Evolutionary conservation across 2,329 filamentous ascomycete genomes (phyloP).

Genomic region (Pseudogymnoascus sp.): DNA sequence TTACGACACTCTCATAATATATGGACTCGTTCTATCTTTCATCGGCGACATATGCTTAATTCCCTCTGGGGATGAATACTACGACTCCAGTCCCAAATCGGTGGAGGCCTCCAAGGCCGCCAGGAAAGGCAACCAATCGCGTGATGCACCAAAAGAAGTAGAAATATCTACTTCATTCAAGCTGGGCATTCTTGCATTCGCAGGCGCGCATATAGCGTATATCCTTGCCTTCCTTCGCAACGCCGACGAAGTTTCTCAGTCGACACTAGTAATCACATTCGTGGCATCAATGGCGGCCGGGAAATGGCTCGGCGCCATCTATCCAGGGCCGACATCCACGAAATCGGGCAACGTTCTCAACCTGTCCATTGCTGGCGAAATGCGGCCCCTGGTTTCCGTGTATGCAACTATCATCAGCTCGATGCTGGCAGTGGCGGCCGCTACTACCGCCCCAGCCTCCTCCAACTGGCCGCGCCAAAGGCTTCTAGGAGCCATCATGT

Average conservation of each 20-base stretch:
- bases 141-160: constrained; percentile 1
- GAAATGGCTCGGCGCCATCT: constrained; percentile 28
- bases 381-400: constrained; percentile 24
- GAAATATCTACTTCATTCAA: constrained; percentile 25
- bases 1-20: constrained; percentile 23
- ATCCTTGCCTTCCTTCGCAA: constrained; percentile 27
- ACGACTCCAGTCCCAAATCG: constrained; percentile 9
- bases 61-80: constrained; percentile 25
- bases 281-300: constrained; percentile 21
- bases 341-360: constrained; percentile 23
- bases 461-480: constrained; percentile 20
- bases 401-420: constrained; percentile 28
- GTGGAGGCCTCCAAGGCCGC: constrained; percentile 6
- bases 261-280: constrained; percentile 17
- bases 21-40: constrained; percentile 25
- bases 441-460: constrained; percentile 18
- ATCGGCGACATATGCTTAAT: constrained; percentile 28
- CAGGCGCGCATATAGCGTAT: constrained; percentile 28
- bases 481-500: constrained; percentile 28
- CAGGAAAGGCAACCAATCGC: not conserved
- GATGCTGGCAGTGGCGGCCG: constrained; percentile 27
- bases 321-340: constrained; percentile 19
- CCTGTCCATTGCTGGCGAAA: constrained; percentile 23
- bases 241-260: constrained; percentile 1
- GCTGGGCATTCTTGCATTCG: constrained; percentile 28